Percentiles rank a stretch among this genome's conserved stretches.
These are phyloP conservation scores for Fusarium papillatum DNA, from an alignment of 2,329 filamentous ascomycete genomes.

Conservation along the genomic window DNA sequence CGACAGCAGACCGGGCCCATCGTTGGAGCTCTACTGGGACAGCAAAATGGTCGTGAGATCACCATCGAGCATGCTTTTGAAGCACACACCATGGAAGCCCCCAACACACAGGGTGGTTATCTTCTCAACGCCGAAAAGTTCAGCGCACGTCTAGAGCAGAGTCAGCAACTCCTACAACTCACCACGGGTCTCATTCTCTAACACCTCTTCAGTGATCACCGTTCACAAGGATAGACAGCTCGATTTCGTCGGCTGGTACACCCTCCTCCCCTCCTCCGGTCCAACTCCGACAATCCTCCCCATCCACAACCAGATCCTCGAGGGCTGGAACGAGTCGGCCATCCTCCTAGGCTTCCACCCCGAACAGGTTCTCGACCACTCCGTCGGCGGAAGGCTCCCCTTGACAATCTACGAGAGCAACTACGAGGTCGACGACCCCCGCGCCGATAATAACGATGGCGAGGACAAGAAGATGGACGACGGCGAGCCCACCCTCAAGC, in stretches of 20 bases:
- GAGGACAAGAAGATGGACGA: constrained; percentile 83
- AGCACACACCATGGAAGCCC: constrained; percentile 68
- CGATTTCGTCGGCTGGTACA: constrained; percentile 94
- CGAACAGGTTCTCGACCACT: constrained; percentile 63
- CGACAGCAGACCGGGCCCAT: constrained; percentile 82
- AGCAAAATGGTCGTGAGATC: constrained; percentile 91
- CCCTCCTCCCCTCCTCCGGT: constrained; percentile 79
- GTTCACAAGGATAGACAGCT: constrained; percentile 89
- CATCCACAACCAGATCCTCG: constrained; percentile 83
- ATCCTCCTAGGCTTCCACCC: constrained; percentile 91
- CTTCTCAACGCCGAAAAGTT: constrained; percentile 82
- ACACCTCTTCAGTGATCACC: constrained; percentile 76
- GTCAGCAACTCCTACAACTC: constrained; percentile 62
- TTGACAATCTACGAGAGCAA: constrained; percentile 92
- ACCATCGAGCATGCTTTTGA: constrained; percentile 96
- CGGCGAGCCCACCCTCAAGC: constrained; percentile 65
- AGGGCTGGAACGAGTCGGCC: constrained; percentile 85
- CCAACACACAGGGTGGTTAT: constrained; percentile 66
- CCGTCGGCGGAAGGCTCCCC: constrained; percentile 84
- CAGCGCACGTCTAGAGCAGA: constrained; percentile 83
- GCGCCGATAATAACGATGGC: constrained; percentile 58
- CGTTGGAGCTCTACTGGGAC: constrained; percentile 89
- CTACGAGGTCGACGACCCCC: constrained; percentile 76
- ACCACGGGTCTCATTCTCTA: neutral
- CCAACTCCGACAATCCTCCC: constrained; percentile 78